Evolutionary conservation across 768 basidiomycete genomes (phyloP).

Genomic region (Trametes cingulata): DNA sequence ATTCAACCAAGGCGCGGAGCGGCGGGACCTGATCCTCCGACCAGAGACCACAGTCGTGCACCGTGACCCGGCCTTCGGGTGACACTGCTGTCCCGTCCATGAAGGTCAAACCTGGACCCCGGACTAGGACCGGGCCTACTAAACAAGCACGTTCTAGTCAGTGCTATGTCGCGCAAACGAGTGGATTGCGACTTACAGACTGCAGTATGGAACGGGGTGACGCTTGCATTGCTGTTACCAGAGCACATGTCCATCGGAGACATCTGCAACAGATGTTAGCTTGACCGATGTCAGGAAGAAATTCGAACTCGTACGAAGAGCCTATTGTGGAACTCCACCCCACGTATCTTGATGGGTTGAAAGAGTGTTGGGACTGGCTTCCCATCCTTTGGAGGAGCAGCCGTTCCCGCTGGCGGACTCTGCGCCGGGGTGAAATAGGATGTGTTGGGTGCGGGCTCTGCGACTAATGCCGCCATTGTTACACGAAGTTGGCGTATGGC

Average conservation of each 20-base stretch:
- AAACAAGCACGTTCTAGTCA: not conserved
- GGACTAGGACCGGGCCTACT: constrained; percentile 53
- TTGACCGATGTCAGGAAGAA: not conserved
- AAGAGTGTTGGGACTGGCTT: constrained; percentile 35
- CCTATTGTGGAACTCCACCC: constrained; percentile 31
- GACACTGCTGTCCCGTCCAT: constrained; percentile 66
- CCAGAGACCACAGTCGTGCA: constrained; percentile 61
- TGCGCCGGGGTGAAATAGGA: constrained; percentile 51
- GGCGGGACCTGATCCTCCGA: constrained; percentile 51
- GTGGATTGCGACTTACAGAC: constrained; percentile 32
- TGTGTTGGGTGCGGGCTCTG: constrained; percentile 37
- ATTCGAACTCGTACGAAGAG: not conserved
- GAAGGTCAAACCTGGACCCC: constrained; percentile 55
- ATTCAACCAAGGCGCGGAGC: constrained; percentile 56
- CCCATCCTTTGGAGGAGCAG: constrained; percentile 32
- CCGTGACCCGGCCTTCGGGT: constrained; percentile 58
- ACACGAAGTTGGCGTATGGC: too few relatives aligned
- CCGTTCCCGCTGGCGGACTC: constrained; percentile 43
- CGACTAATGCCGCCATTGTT: not conserved
- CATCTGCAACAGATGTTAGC: constrained; percentile 31
- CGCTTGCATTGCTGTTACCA: constrained; percentile 47
- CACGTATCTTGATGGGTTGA: not conserved
- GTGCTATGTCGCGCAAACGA: too few relatives aligned
- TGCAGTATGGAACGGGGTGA: constrained; percentile 56
- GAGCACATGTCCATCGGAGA: constrained; percentile 63